A percentile compares a stretch with the other conserved stretches of the same genome.
Conservation (phyloP, 805 yeast genomes). For the Schwanniomyces vanrijiae region DNA sequence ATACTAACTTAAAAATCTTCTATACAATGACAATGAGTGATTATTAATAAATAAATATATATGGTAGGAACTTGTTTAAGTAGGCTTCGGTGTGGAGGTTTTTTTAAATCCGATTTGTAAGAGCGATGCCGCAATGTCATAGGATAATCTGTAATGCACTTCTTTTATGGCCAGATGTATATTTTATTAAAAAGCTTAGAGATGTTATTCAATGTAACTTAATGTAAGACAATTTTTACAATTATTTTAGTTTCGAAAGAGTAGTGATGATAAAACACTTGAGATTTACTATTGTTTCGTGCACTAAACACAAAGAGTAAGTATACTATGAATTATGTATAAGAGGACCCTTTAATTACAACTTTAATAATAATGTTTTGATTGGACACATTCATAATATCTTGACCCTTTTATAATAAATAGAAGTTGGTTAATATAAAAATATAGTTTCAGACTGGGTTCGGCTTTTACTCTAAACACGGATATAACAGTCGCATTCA, state of each 20-base stretch:
- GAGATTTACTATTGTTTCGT: too few species aligned
- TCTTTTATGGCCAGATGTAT: neutral
- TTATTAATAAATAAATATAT: neutral
- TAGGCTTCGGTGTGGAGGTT: neutral
- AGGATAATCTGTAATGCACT: neutral
- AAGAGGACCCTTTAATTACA: too few species aligned
- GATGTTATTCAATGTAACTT: neutral
- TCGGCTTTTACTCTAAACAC: too few species aligned
- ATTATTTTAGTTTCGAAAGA: neutral
- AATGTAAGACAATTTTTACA: neutral
- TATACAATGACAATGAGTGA: neutral
- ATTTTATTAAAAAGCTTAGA: neutral
- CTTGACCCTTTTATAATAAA: too few species aligned
- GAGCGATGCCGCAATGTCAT: neutral
- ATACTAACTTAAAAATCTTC: neutral
- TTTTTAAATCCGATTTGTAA: neutral
- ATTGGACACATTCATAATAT: too few species aligned
- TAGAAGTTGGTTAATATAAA: too few species aligned
- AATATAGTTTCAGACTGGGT: too few species aligned
- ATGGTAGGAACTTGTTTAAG: neutral
- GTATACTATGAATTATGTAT: too few species aligned
- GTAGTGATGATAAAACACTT: neutral
- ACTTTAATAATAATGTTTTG: too few species aligned
- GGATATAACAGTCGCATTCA: too few species aligned
- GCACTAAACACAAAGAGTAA: too few species aligned